Conservation (phyloP, 2,329 filamentous ascomycete species). For the Stenocarpella maydis region DNA sequence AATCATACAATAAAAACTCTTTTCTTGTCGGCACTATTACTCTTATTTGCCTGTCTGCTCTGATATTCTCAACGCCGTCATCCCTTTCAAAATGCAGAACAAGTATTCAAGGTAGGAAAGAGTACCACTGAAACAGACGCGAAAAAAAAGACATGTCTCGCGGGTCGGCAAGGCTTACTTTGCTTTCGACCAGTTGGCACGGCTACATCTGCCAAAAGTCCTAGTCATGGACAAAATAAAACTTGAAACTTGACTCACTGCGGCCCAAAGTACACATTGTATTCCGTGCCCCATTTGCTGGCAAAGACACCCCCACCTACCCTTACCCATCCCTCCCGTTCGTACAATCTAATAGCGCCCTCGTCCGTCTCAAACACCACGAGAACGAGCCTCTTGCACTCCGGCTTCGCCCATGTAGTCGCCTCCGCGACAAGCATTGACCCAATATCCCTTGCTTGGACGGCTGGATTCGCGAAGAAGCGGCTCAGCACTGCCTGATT, state of each 20-base stretch:
- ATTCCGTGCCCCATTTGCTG: not conserved
- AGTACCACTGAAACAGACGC: not conserved
- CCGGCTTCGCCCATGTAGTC: not conserved
- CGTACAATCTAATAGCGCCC: not conserved
- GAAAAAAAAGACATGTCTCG: conserved; percentile 8
- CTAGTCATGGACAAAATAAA: not conserved
- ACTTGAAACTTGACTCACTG: conserved; percentile 18
- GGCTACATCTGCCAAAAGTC: not conserved
- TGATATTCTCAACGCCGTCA: not conserved
- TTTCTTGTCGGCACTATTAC: not conserved
- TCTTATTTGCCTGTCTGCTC: not conserved
- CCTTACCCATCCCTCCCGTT: conserved; percentile 16
- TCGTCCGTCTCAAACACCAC: not conserved
- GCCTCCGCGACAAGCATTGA: not conserved
- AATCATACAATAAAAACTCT: not conserved
- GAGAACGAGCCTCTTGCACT: not conserved
- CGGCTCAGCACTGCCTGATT: conserved; percentile 10
- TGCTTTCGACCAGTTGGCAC: not conserved
- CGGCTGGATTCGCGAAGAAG: not conserved
- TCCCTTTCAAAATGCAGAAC: not conserved
- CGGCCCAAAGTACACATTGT: conserved; percentile 4
- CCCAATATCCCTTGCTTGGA: not conserved
- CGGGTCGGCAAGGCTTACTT: conserved; percentile 21
- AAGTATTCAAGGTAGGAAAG: too few relatives aligned
- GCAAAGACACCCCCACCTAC: conserved; percentile 2